Evolutionary conservation across 352 stramenopile species (phyloP), one percentile per base, ranked within the genome.

Genomic region (Phytophthora ramorum): DNA sequence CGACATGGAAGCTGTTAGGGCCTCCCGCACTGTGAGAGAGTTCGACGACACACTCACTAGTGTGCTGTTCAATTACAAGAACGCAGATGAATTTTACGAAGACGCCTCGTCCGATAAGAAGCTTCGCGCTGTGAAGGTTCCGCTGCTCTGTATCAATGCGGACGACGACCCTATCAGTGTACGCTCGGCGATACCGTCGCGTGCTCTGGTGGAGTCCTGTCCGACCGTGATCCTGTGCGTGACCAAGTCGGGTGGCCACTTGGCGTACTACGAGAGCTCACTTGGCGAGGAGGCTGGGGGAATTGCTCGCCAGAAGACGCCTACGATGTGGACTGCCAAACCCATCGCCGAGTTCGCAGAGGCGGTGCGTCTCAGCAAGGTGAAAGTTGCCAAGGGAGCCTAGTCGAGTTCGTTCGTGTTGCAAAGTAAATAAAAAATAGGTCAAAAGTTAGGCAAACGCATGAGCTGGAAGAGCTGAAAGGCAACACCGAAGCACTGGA

Each of bases 1-100:
- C 32, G 74, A 90, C 61, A 54, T 91, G 20, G 69, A 70, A 3
- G 46, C 71, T 7, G 38, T 91, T 10, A 58, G 59, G 9, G 58
- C 50, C 8, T 75, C 79, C 0, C 56, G 45, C 17, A 78, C 68
- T 13, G 67, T 91, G 34, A 52, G 50, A 14, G 71, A 90, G 38
- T 92, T 90, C 26, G 84, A 91, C 37, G 72, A 89, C 58, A 74
- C 65, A 1, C 61, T 90, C 34, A 90, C 81, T 10, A 79, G 79
- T 43, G 56, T 76, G 8, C 38, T 79, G 17, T 89, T 89, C 49
- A 59, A 62, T 45, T 90, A 88, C 63, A 62, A 73, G n/a, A 84
- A 56, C 10, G 79, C 81, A 3, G 58, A 78, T 44, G 38, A 73
- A 16, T 90, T 83, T 63, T 88, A 90, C 52, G 32, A 62, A 24